Evolutionary conservation across 139 green algal species (phyloP), one percentile per base, ranked within the genome.

Genomic region (Volvox africanus): DNA sequence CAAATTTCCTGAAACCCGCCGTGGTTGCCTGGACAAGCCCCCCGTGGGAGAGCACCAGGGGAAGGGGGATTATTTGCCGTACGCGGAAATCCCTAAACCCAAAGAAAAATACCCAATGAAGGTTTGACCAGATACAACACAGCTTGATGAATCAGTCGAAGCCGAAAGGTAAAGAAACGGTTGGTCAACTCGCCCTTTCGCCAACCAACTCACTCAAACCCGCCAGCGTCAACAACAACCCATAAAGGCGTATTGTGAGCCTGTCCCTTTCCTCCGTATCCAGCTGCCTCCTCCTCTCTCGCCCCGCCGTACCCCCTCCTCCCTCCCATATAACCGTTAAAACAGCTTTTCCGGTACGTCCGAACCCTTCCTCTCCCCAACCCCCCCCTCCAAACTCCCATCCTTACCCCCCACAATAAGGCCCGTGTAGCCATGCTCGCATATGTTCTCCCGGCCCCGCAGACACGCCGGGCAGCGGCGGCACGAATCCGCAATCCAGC

Each of bases 401-500:
- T 17, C 2, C 80, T 32, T 62, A 87, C 61, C 61, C 35, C n/a
- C 81, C 61, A 93, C 82, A 36, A 95, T 95, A 75, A 90, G 85
- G 2, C 92, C 92, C 11, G 81, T 92, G 88, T 96, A 96, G 50
- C 93, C 93, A 84, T 93, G 69, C 19, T 61, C 37, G 84, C 95
- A 95, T 26, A 95, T 71, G 78, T 96, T 95, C 83, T 97, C 95
- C 62, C 95, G 83, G 26, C 95, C 94, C 0, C 71, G 65, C 36
- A 95, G 62, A 89, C 95, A 97, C 37, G 76, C 69, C 21, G 37
- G 44, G 90, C 95, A 97, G n/a, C 77, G 12, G 30, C 93, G 77
- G 93, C 95, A 97, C 80, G 61, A 92, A 84, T 93, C 69, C 0
- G 55, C 78, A 81, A 96, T 95, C 93, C 94, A 96, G 30, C 92